Base-by-base conservation (phyloP, 257 asterid species). In the Solanum sparsipilum region DNA sequence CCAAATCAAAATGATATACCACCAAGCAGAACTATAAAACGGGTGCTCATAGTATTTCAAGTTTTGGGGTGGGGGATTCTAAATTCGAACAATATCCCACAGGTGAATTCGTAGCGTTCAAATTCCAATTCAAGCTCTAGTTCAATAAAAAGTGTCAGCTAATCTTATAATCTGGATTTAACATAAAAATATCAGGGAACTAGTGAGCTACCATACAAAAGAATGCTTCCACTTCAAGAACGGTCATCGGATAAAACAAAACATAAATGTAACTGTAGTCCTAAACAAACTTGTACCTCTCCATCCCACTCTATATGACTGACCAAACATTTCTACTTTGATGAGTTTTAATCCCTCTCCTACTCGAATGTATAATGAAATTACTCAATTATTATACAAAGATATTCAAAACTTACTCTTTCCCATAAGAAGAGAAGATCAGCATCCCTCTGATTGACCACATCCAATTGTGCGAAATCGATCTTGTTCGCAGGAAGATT, bases 381-480 rank as follows among this genome's bases (percentile, higher is more conserved):
- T 9, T 41, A 78, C 32, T 78, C 7, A 7, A 46, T 5, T 79
- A 16, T 29, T 5, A 16, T 15, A 20, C 4, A 46, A 46, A 29
- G 27, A 48, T 48, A 29, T 44, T 16, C 4, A 2, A 7, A 38
- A 73, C 95, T 92, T 63, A 95, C 99, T 92, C 91, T 93, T 87
- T 93, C 91, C 98, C 98, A 95, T 8, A 95, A 65, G 87, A 90
- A 97, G 79, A 91, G 90, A 60, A 97, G 92, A 88, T 97, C 99
- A 0, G 98, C 99, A 71, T 94, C 98, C 86, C 99, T 93, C 91
- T 97, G 99, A 83, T 97, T 92, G 89, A 97, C 92, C 6, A 93
- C 96, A 7, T 89, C 96, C 93, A 92, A 89, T 23, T 2, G 90
- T 18, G 72, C 86, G 20, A 87, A 31, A 68, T 48, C 15, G n/a